A percentile compares a stretch with the other conserved stretches of the same genome.
These are phyloP conservation scores for Hypomontagnella monticulosa DNA, from an alignment of 495 filamentous ascomycete genomes.

Conservation along the genomic window DNA sequence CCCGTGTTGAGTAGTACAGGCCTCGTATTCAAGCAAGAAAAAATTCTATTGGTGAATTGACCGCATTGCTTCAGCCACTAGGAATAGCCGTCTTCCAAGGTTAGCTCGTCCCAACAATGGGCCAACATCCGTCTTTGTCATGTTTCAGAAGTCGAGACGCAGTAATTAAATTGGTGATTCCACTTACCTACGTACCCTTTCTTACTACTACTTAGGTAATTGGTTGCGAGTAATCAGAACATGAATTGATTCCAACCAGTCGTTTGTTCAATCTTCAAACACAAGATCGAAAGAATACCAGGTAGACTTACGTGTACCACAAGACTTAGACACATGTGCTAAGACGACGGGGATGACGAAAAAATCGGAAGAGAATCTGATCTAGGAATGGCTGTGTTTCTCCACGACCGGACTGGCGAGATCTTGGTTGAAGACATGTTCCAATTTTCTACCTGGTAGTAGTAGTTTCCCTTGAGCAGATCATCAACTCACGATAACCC, in stretches of 20 bases:
- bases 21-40: conserved; percentile 7
- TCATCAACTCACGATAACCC: neutral
- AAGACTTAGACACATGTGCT: too few species aligned
- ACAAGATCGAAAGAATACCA: too few species aligned
- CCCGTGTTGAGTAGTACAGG: neutral
- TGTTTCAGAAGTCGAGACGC: conserved; percentile 28
- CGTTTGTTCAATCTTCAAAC: too few species aligned
- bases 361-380: conserved; percentile 11
- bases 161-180: neutral
- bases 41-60: neutral
- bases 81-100: conserved; percentile 6
- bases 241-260: too few species aligned
- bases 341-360: conserved; percentile 8
- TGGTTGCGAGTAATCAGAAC: neutral
- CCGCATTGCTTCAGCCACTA: conserved; percentile 5
- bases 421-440: conserved; percentile 26
- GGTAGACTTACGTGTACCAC: too few species aligned
- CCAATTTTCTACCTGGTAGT: conserved; percentile 15
- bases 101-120: neutral
- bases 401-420: conserved; percentile 15
- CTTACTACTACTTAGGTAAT: neutral
- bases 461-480: conserved; percentile 6
- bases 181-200: conserved; percentile 12
- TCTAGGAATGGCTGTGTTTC: conserved; percentile 14
- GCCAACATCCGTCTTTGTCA: conserved; percentile 2